A percentile compares a stretch with the other conserved stretches of the same genome.
Conservation (phyloP, 129 eudicot genomes). For the Helianthus annuus region HanXRQr2.0-SUNRISE NC_035448.2:147309193-147309692, state of each 20-base stretch:
- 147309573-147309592: too few species aligned
- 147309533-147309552: too few species aligned
- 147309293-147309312: slow-evolving; percentile 18
- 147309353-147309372: slow-evolving; percentile 84
- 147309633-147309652: too few species aligned
- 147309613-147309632: too few species aligned
- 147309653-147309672: too few species aligned
- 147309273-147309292: slow-evolving; percentile 11
- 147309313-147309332: slow-evolving; percentile 79
- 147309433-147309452: slow-evolving; percentile 77
- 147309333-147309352: slow-evolving; percentile 95
- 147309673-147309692: too few species aligned
- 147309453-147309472: slow-evolving; percentile 64
- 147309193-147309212: background rate
- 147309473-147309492: slow-evolving; percentile 40
- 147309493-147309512: too few species aligned
- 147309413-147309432: slow-evolving; percentile 72
- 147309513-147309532: too few species aligned
- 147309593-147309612: too few species aligned
- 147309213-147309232: background rate
- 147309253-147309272: slow-evolving; percentile 17
- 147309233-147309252: slow-evolving; percentile 19
- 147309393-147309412: slow-evolving; percentile 84
- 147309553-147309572: too few species aligned
- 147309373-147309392: slow-evolving; percentile 73